phyloP scores from a whole-genome alignment of 1,139 yeast genomes.

The Yarrowia galli region DNA sequence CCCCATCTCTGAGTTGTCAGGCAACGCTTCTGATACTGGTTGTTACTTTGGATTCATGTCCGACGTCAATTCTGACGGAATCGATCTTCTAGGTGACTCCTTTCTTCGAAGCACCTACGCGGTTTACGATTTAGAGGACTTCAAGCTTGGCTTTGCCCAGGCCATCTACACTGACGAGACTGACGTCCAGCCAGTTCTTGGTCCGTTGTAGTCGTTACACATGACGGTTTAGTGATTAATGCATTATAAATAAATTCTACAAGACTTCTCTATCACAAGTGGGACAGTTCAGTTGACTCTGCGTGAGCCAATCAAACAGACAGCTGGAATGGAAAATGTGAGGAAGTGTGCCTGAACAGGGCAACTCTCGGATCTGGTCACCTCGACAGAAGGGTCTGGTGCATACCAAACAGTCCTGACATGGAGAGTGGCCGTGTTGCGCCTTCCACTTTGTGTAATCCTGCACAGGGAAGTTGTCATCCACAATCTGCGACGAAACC shows the following conservation, averaged over 20 bases:
- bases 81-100: not conserved
- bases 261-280: conserved; percentile 7
- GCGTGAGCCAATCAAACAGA: conserved; percentile 19
- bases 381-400: conserved; percentile 8
- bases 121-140: not conserved
- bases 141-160: not conserved
- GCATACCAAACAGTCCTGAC: conserved; percentile 20
- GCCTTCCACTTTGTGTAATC: conserved; percentile 21
- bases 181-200: too few relatives aligned
- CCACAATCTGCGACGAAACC: conserved; percentile 23
- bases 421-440: not conserved
- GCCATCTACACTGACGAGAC: not conserved
- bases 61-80: not conserved
- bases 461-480: conserved; percentile 26
- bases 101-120: not conserved
- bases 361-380: conserved; percentile 24
- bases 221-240: not conserved
- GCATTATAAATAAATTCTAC: conserved; percentile 13
- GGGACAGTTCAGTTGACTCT: conserved; percentile 9
- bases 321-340: conserved; percentile 17
- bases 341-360: conserved; percentile 6
- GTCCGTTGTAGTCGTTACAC: not conserved
- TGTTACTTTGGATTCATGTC: not conserved
- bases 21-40: not conserved
- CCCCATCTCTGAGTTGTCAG: not conserved